Conservation (phyloP, 2,329 filamentous ascomycete genomes). For the Fusarium scirpi region DNA sequence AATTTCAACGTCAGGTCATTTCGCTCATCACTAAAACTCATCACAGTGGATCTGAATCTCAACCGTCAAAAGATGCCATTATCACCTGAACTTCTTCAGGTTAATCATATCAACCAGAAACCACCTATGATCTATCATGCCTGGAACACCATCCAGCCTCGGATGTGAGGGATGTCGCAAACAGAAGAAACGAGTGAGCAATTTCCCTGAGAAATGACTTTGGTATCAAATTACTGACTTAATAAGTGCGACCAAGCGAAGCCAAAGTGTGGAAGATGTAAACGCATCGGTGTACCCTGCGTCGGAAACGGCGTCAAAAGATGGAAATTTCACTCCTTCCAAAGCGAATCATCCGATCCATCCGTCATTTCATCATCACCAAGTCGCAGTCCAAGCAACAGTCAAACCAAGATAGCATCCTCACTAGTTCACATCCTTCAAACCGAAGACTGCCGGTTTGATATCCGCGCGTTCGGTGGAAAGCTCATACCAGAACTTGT, state of each 20-base stretch:
- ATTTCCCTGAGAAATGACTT: background rate
- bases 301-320: constrained; percentile 38
- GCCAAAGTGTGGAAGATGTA: constrained; percentile 38
- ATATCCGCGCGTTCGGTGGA: constrained; percentile 37
- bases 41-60: no score
- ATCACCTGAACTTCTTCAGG: background rate
- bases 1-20: constrained; percentile 5
- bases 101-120: background rate
- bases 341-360: background rate
- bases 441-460: constrained; percentile 38
- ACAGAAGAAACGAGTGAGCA: constrained; percentile 38
- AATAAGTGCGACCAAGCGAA: constrained; percentile 27
- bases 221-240: background rate
- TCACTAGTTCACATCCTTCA: constrained; percentile 35
- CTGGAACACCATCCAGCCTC: constrained; percentile 31
- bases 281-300: constrained; percentile 28
- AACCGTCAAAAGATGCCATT: background rate
- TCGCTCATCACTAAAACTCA: background rate
- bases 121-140: background rate
- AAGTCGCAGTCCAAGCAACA: constrained; percentile 27
- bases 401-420: constrained; percentile 20
- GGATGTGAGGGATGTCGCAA: constrained; percentile 34
- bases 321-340: constrained; percentile 34
- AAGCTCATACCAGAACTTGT: constrained; percentile 34
- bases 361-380: background rate